These are phyloP conservation scores for Calonectria honghensis DNA, from an alignment of 2,329 filamentous ascomycete species.

Conservation along the genomic window DNA sequence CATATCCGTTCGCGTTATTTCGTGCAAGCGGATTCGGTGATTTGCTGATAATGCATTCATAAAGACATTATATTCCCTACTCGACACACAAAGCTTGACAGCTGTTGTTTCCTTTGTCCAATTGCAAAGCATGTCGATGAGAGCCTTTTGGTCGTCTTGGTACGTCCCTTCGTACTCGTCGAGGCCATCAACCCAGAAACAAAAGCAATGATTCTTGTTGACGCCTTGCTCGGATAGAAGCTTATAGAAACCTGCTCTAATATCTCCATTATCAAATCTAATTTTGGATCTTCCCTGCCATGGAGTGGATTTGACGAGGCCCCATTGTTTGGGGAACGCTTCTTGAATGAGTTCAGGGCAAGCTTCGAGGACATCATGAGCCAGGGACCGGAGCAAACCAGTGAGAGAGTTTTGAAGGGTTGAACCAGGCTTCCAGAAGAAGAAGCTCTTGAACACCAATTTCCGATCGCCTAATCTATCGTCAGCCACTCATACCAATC, in stretches of 20 bases:
- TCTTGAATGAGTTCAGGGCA: background rate
- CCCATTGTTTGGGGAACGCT: background rate
- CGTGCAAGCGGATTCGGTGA: slow-evolving; percentile 2
- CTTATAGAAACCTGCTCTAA: background rate
- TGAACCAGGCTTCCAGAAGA: background rate
- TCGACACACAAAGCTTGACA: slow-evolving; percentile 6
- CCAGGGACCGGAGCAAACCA: background rate
- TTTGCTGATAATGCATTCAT: slow-evolving; percentile 2
- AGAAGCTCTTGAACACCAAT: background rate
- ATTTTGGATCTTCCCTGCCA: background rate
- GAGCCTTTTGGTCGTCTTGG: background rate
- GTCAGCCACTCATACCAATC: background rate
- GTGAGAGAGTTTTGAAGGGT: slow-evolving; percentile 3
- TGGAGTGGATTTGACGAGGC: background rate
- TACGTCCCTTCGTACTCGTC: slow-evolving; percentile 19
- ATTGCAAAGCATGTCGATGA: slow-evolving; percentile 12
- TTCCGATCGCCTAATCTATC: background rate
- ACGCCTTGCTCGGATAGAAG: background rate
- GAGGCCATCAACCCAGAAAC: slow-evolving; percentile 12
- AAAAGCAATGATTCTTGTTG: background rate
- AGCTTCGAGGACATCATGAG: background rate
- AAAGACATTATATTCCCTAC: slow-evolving; percentile 5
- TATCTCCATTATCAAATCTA: background rate
- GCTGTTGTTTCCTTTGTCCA: background rate
- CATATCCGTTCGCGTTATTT: background rate